Evolutionary conservation across 2,329 filamentous ascomycete genomes (phyloP), one percentile per base, ranked within the genome.

Genomic region (Penicillium vulpinum): DNA sequence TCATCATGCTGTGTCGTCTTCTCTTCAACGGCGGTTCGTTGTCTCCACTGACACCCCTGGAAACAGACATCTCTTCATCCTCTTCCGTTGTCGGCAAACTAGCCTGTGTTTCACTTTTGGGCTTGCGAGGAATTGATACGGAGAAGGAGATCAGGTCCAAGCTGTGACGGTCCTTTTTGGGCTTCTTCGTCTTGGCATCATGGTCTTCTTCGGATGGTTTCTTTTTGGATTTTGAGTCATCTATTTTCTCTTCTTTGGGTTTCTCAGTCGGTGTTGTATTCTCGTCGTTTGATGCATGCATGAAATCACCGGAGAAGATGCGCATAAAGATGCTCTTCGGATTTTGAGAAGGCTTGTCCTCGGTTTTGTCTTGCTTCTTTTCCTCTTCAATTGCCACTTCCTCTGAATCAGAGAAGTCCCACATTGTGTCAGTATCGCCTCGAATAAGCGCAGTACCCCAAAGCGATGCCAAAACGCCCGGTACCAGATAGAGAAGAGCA

Each of bases 401-500:
- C 41, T 78, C 74, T 0, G 76, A 78, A 71, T 97, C 93, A 0
- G 86, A 92, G 69, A 92, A 97, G 3, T 80, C 79, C 88, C 90
- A 95, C 84, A 97, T 88, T 40, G 86, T 75, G 49, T 78, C 80
- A 2, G 93, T 62, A 68, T 97, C 92, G 2, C 91, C 89, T 11
- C 87, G 84, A 18, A 82, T 70, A 5, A 87, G 64, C 0, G 88
- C 93, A 2, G 89, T 94, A 4, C 86, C 73, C 88, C 91, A 95
- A 1, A 94, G 70, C 1, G 88, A 83, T 1, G 83, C 80, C 5
- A 97, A 77, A 0, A 97, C 91, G 0, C 90, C 88, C 0, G 93
- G 93, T 0, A 97, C 94, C 7, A 99, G 85, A 70, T 97, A 97
- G 15, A 99, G 78, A 31, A 99, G 81, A 8, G 94, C 93, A 0